phyloP scores from a whole-genome alignment of 1,284 basidiomycete genomes.

The Malassezia arunalokei region DNA sequence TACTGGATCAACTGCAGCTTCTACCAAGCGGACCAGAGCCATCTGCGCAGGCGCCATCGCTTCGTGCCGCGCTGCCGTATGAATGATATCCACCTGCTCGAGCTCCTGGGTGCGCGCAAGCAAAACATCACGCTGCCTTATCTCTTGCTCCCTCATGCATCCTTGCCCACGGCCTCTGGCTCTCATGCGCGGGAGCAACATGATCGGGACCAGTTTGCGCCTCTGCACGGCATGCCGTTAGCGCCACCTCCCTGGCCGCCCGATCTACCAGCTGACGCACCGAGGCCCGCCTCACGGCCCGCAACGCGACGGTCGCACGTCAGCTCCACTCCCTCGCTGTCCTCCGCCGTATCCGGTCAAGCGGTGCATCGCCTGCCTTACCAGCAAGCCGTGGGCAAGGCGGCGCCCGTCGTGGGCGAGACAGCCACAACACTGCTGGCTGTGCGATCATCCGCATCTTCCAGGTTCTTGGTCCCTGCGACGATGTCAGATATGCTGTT shows the following conservation, averaged over 20 bases:
- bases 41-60: constrained; percentile 37
- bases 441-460: background rate
- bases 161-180: background rate
- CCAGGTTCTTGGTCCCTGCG: background rate
- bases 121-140: constrained; percentile 40
- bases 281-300: background rate
- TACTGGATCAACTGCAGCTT: constrained; percentile 46
- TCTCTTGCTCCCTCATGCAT: constrained; percentile 25
- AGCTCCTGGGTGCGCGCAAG: constrained; percentile 41
- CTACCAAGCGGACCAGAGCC: constrained; percentile 44
- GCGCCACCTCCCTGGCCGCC: background rate
- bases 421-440: constrained; percentile 10
- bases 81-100: constrained; percentile 44
- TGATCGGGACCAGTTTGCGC: constrained; percentile 31
- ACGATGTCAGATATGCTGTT: background rate
- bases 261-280: too few species aligned
- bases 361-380: background rate
- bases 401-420: constrained; percentile 6
- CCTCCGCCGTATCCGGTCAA: background rate
- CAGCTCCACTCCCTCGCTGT: background rate
- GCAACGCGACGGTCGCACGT: background rate
- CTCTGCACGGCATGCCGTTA: constrained; percentile 8
- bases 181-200: constrained; percentile 28
- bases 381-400: background rate
- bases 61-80: constrained; percentile 46